phyloP scores from a whole-genome alignment of 352 stramenopile genomes.

The Elongisporangium anandrum region DNA sequence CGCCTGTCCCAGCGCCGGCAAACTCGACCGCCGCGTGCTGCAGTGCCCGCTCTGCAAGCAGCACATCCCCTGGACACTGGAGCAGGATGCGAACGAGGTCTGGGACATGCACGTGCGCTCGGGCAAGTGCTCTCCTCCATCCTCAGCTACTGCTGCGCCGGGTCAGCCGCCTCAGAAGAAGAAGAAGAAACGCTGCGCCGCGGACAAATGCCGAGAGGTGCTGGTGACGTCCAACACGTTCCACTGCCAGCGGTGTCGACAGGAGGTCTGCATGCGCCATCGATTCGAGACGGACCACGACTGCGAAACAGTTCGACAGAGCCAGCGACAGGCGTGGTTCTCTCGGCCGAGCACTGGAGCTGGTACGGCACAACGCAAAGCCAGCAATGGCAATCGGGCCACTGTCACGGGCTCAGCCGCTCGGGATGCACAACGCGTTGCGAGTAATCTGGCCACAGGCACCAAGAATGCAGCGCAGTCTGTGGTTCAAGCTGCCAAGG shows the following conservation, averaged over 20 bases:
- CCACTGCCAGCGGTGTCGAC: conserved; percentile 56
- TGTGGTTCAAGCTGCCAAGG: conserved; percentile 45
- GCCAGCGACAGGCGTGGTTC: conserved; percentile 38
- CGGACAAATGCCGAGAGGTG: conserved; percentile 51
- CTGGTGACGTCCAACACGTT: conserved; percentile 71
- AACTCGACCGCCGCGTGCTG: conserved; percentile 62
- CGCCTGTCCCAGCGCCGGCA: conserved; percentile 56
- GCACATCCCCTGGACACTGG: conserved; percentile 62
- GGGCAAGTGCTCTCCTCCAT: conserved; percentile 24
- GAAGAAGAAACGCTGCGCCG: conserved; percentile 69
- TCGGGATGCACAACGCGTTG: conserved; percentile 28
- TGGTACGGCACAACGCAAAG: conserved; percentile 9
- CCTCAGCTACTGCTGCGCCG: conserved; percentile 5
- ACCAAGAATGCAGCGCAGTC: conserved; percentile 38
- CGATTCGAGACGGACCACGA: conserved; percentile 74
- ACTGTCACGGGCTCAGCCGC: conserved; percentile 6
- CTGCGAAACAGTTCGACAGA: conserved; percentile 32
- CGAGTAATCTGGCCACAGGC: conserved; percentile 25
- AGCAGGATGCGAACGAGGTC: conserved; percentile 71
- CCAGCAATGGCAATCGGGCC: conserved; percentile 2
- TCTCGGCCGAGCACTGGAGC: conserved; percentile 6
- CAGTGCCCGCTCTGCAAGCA: conserved; percentile 66
- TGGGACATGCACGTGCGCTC: conserved; percentile 68
- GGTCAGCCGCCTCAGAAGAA: conserved; percentile 47
- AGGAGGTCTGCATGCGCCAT: conserved; percentile 74